These are phyloP conservation scores for Flaveria bidentis DNA, from an alignment of 129 eudicot species.

Conservation along the genomic window DNA sequence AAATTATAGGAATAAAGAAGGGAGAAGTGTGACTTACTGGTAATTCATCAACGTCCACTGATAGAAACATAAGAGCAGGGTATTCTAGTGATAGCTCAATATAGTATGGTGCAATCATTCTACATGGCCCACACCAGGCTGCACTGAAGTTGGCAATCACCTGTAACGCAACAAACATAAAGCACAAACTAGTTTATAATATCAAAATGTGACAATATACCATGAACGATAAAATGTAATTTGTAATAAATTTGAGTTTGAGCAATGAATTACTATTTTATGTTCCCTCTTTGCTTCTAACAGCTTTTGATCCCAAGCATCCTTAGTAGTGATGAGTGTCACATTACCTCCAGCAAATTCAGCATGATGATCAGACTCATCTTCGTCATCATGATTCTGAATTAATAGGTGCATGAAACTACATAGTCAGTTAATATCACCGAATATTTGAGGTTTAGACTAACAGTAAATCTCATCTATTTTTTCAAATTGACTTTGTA, in stretches of 20 bases:
- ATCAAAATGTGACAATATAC: no score
- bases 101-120: conserved; percentile 63
- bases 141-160: conserved; percentile 91
- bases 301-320: conserved; percentile 43
- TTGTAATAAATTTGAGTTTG: not conserved
- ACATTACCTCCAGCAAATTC: conserved; percentile 39
- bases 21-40: conserved; percentile 39
- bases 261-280: conserved; percentile 32
- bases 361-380: no score
- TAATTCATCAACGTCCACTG: conserved; percentile 69
- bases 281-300: conserved; percentile 33
- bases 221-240: no score
- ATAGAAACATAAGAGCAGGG: conserved; percentile 57
- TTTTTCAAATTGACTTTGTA: no score
- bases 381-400: no score
- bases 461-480: no score
- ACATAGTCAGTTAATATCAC: conserved; percentile 9
- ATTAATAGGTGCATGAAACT: not conserved
- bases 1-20: no score
- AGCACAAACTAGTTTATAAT: no score
- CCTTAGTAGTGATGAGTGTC: conserved; percentile 36
- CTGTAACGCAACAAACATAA: conserved; percentile 26
- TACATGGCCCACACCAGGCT: conserved; percentile 87
- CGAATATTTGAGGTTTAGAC: not conserved
- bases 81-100: conserved; percentile 62